phyloP scores from a whole-genome alignment of 306 rosid genomes.

The Medicago ruthenica region DNA sequence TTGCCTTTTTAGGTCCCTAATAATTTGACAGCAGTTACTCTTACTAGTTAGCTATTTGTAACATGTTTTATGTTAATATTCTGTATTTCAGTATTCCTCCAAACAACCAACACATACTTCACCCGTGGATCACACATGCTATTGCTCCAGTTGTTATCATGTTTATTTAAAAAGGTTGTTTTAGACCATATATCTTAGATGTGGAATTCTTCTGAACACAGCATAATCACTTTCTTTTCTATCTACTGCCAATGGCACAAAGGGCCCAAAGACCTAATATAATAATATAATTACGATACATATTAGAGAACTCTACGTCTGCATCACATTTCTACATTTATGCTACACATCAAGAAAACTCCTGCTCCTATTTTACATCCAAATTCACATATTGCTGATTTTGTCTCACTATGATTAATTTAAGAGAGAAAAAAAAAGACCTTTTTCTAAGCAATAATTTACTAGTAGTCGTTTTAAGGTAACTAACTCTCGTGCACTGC shows the following conservation, averaged over 20 bases:
- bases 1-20: no score
- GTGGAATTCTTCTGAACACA: no score
- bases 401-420: conserved; percentile 38
- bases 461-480: conserved; percentile 6
- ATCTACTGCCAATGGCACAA: conserved; percentile 24
- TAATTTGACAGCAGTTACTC: no score
- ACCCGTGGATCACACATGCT: background rate
- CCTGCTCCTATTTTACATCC: conserved; percentile 24
- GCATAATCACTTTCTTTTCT: background rate
- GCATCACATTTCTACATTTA: conserved; percentile 35
- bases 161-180: no score
- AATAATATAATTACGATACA: conserved; percentile 26
- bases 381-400: conserved; percentile 40
- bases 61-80: no score
- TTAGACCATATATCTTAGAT: no score
- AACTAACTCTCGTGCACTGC: conserved; percentile 32
- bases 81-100: background rate
- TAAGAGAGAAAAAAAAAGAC: conserved; percentile 26
- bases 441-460: conserved; percentile 34
- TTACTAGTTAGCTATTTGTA: no score
- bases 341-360: conserved; percentile 36
- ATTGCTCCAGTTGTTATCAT: no score
- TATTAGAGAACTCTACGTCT: conserved; percentile 31
- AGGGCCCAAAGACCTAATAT: conserved; percentile 1
- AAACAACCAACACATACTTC: background rate